phyloP scores from a whole-genome alignment of 2,329 filamentous ascomycete species.

The Aspergillus fischeri region DNA sequence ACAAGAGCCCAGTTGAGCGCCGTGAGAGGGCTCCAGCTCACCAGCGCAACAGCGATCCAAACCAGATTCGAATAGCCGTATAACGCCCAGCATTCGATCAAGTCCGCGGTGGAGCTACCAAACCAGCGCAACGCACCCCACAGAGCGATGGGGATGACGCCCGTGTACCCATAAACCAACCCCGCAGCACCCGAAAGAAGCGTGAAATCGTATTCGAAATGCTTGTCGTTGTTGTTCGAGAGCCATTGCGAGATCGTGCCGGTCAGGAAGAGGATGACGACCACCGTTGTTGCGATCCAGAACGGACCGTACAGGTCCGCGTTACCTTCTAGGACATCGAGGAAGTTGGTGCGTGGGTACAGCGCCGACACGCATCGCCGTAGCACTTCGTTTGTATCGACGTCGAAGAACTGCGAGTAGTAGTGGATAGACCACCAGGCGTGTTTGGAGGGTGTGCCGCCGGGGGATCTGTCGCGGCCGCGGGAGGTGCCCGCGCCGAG shows the following conservation, averaged over 20 bases:
- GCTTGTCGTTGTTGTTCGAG: slow-evolving; percentile 59
- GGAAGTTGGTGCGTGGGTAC: slow-evolving; percentile 88
- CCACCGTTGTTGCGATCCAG: slow-evolving; percentile 97
- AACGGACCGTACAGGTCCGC: slow-evolving; percentile 95
- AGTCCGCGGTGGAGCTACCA: slow-evolving; percentile 84
- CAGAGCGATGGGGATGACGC: slow-evolving; percentile 75
- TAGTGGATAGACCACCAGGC: slow-evolving; percentile 90
- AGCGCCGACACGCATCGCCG: slow-evolving; percentile 83
- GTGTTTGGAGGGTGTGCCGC: slow-evolving; percentile 62
- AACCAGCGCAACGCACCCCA: slow-evolving; percentile 93
- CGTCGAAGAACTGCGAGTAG: slow-evolving; percentile 98
- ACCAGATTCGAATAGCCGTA: slow-evolving; percentile 97
- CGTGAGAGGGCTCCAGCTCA: slow-evolving; percentile 82
- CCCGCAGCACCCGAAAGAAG: slow-evolving; percentile 86
- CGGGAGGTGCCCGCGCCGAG: slow-evolving; percentile 40
- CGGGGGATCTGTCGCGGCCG: slow-evolving; percentile 39
- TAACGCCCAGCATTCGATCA: slow-evolving; percentile 91
- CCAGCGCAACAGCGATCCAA: slow-evolving; percentile 91
- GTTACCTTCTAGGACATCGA: slow-evolving; percentile 95
- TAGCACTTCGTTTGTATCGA: slow-evolving; percentile 87
- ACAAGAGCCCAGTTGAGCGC: slow-evolving; percentile 94
- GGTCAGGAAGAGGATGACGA: slow-evolving; percentile 90
- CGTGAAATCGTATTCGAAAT: slow-evolving; percentile 88
- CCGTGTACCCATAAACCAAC: slow-evolving; percentile 91
- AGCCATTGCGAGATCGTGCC: slow-evolving; percentile 94